A percentile compares a stretch with the other conserved stretches of the same genome.
Evolutionary conservation across 495 filamentous ascomycete genomes (phyloP).

Genomic region (Neurospora sp.): DNA sequence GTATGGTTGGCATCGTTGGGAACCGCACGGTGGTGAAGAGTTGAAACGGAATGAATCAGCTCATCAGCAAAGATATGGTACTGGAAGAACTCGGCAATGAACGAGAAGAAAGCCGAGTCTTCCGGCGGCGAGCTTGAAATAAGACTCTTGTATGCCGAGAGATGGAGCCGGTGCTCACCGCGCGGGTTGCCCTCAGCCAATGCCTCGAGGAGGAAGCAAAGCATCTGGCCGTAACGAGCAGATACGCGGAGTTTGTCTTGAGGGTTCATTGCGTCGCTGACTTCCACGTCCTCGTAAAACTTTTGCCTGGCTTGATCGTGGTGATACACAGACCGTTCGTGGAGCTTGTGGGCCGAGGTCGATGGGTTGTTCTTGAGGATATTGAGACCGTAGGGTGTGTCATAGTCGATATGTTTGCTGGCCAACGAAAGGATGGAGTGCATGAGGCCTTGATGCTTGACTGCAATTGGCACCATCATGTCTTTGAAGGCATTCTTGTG

Average conservation of each 20-base stretch:
- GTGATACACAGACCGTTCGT: conserved; percentile 43
- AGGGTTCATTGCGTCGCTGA: conserved; percentile 25
- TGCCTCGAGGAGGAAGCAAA: conserved; percentile 72
- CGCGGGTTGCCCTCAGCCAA: conserved; percentile 67
- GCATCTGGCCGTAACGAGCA: conserved; percentile 62
- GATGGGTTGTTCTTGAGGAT: conserved; percentile 33
- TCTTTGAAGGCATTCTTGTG: conserved; percentile 84
- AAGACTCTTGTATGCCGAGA: conserved; percentile 64
- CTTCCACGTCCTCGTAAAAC: conserved; percentile 37
- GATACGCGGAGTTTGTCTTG: conserved; percentile 44
- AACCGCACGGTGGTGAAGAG: conserved; percentile 38
- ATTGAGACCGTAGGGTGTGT: conserved; percentile 37
- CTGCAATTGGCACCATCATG: conserved; percentile 76
- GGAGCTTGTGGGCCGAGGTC: conserved; percentile 31
- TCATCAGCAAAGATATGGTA: conserved; percentile 81
- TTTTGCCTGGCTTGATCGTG: conserved; percentile 51
- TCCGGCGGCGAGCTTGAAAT: conserved; percentile 49
- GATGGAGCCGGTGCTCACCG: conserved; percentile 73
- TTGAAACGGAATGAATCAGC: conserved; percentile 56
- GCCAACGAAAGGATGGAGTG: conserved; percentile 84
- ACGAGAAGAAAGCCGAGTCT: conserved; percentile 59
- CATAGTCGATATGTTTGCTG: conserved; percentile 64
- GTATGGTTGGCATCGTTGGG: conserved; percentile 54
- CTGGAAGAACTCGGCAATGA: conserved; percentile 88
- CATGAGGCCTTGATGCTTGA: conserved; percentile 78